phyloP scores from a whole-genome alignment of 23 red algal genomes.

The Cyanidiococcus yangmingshanensis region DNA sequence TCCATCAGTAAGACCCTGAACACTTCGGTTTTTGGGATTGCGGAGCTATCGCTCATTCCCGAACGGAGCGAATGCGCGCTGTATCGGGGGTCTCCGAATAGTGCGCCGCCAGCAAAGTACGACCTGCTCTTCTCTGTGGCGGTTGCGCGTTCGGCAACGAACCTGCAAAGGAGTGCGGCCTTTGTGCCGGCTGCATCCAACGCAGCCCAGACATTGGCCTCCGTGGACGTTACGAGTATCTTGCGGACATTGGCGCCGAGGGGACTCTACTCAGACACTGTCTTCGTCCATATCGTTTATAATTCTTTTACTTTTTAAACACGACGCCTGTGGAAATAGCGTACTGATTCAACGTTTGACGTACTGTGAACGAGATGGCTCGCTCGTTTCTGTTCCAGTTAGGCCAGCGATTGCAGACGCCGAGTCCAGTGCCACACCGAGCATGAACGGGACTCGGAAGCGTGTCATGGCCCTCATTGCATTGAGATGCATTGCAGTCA shows the following conservation, averaged over 20 bases:
- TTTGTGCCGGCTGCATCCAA: neutral
- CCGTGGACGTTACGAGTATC: neutral
- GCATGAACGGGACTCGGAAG: too few relatives aligned
- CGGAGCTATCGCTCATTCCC: neutral
- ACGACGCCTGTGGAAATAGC: neutral
- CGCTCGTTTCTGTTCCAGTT: too few relatives aligned
- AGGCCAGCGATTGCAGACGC: too few relatives aligned
- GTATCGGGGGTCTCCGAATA: neutral
- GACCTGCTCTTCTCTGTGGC: neutral
- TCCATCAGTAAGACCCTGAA: neutral
- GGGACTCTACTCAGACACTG: neutral
- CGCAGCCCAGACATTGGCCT: neutral
- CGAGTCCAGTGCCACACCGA: too few relatives aligned
- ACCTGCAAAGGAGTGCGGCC: neutral
- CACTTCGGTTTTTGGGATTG: neutral
- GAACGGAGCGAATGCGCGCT: neutral
- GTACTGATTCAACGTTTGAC: too few relatives aligned
- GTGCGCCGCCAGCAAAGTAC: conserved; percentile 5
- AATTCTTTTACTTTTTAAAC: neutral
- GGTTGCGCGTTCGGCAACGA: neutral
- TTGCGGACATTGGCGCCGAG: neutral
- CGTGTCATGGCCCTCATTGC: too few relatives aligned
- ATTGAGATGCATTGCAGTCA: too few relatives aligned
- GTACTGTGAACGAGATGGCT: too few relatives aligned
- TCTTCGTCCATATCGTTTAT: neutral